Evolutionary conservation across 2,329 filamentous ascomycete species (phyloP), one percentile per base, ranked within the genome.

Genomic region (Trichoderma sp.): DNA sequence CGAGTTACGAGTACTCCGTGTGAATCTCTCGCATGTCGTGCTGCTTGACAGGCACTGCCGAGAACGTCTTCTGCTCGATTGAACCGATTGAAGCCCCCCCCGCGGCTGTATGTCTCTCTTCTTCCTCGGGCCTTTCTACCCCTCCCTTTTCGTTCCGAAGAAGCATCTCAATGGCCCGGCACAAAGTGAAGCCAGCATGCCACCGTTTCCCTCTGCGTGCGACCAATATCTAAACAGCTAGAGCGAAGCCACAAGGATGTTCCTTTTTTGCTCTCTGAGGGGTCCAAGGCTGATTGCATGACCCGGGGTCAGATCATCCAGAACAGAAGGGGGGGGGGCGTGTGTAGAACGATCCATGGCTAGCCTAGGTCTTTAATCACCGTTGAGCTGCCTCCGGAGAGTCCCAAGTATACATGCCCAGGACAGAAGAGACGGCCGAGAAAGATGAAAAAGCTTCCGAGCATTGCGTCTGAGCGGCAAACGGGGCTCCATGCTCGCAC

Each of bases 201-300:
- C 63, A 57, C 63, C 50, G 45, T 63, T 39, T 53, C 34, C 59
- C 34, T 52, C 59, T 53, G 59, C 59, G 63, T 48, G 63, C 63
- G 29, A 65, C 63, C 52, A 65, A 57, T 65, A 56, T 65, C 57
- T 9, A 56, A 57, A 13, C 39, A 57, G 63, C 63, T 65, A 57
- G 52, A 65, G 63, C 63, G 37, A 22, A 57, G 63, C 52, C 61
- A 57, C 61, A 56, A 57, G 52, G 52, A 65, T 57, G 61, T 45
- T 19, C 25, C 63, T 10, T 32, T 39, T 64, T 25, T 42, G 35
- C 50, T 64, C 27, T 45, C 52, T 48, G 61, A 57, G 63, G 45
- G 52, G 63, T 45, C 48, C 37, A 57, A 56, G 61, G 61, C 50
- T 64, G 52, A 54, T 64, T 56, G 61, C 48, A 65, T 65, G 52